Percentiles rank a stretch among this genome's conserved stretches.
Evolutionary conservation across 1,284 basidiomycete species (phyloP).

Genomic region (Cryptococcus maquisensis): DNA sequence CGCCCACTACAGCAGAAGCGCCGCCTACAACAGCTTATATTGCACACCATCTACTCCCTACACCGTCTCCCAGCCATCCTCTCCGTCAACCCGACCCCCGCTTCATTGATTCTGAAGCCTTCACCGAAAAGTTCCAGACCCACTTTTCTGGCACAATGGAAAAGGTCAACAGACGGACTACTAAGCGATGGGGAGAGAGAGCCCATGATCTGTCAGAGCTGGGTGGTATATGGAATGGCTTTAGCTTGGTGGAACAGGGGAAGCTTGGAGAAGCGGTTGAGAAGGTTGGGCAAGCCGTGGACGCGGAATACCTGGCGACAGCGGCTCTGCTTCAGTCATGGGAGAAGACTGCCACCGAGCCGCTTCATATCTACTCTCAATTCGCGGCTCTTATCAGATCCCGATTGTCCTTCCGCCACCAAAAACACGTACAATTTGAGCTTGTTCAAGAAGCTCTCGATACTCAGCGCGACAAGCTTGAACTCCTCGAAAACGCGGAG

Average conservation of each 20-base stretch:
- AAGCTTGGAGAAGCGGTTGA: constrained; percentile 43
- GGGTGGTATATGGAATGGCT: constrained; percentile 91
- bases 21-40: constrained; percentile 40
- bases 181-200: constrained; percentile 92
- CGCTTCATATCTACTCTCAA: constrained; percentile 90
- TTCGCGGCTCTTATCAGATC: constrained; percentile 93
- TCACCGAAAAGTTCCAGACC: constrained; percentile 91
- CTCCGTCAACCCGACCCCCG: constrained; percentile 84
- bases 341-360: constrained; percentile 91
- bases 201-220: constrained; percentile 90
- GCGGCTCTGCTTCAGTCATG: constrained; percentile 81
- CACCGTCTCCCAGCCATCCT: constrained; percentile 79
- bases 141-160: constrained; percentile 91
- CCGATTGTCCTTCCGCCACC: constrained; percentile 88
- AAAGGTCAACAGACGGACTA: constrained; percentile 83
- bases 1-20: constrained; percentile 53
- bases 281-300: constrained; percentile 79
- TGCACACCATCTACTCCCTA: constrained; percentile 61
- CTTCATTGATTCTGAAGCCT: constrained; percentile 92
- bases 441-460: constrained; percentile 91
- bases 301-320: constrained; percentile 89
- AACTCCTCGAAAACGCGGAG: constrained; percentile 88
- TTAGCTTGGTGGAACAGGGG: constrained; percentile 65
- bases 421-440: constrained; percentile 97
- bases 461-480: constrained; percentile 77